Percentiles rank a stretch among this genome's conserved stretches.
These are phyloP conservation scores for Septoria petroselini DNA, from an alignment of 2,329 filamentous ascomycete species.

Conservation along the genomic window DNA sequence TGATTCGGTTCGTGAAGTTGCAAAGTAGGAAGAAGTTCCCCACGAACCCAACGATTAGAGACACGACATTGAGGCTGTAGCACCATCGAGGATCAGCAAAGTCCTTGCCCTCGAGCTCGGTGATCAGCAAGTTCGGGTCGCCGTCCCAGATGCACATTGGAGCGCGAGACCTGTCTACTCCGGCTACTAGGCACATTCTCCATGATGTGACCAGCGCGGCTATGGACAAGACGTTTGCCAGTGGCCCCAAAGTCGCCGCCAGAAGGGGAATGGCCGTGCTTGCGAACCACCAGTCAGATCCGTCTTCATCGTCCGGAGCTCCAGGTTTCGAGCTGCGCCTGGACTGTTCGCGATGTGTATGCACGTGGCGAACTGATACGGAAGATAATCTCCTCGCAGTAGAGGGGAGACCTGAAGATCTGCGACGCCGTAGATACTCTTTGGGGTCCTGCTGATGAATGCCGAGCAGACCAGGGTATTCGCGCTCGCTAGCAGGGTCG, in stretches of 20 bases:
- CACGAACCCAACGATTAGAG: slow-evolving; percentile 69
- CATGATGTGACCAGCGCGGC: slow-evolving; percentile 79
- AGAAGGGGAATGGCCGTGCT: slow-evolving; percentile 56
- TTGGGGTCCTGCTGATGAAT: no score
- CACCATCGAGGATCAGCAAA: slow-evolving; percentile 70
- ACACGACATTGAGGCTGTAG: slow-evolving; percentile 71
- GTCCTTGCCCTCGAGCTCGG: slow-evolving; percentile 56
- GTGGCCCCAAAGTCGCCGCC: slow-evolving; percentile 77
- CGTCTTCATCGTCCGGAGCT: no score
- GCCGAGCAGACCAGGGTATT: no score
- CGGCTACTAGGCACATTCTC: slow-evolving; percentile 57
- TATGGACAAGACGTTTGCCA: slow-evolving; percentile 84
- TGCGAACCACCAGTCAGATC: no score
- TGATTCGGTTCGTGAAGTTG: slow-evolving; percentile 78
- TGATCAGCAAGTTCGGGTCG: slow-evolving; percentile 31
- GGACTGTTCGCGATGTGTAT: no score
- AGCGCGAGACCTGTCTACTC: slow-evolving; percentile 46
- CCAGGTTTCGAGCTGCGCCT: no score
- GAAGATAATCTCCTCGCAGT: no score
- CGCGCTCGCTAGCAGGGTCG: no score
- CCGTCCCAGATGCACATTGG: slow-evolving; percentile 32
- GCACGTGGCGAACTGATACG: no score
- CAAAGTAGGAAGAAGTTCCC: slow-evolving; percentile 80
- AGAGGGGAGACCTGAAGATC: no score
- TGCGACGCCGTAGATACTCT: no score